phyloP scores from a whole-genome alignment of 148 eudicot genomes.

The Silene latifolia region DNA sequence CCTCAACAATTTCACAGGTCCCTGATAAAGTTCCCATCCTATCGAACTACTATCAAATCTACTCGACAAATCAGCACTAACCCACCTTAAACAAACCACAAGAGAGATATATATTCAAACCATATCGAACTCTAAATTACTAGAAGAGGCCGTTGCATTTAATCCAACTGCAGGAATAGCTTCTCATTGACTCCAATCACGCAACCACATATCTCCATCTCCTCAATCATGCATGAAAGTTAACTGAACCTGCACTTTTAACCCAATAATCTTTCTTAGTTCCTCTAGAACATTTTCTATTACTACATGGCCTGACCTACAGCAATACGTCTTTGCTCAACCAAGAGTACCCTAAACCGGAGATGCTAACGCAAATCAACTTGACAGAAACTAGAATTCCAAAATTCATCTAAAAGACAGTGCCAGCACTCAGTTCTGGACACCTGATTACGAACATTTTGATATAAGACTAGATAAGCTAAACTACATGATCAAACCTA shows the following conservation, averaged over 20 bases:
- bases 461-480: neutral
- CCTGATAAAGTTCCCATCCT: slow-evolving; percentile 37
- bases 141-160: neutral
- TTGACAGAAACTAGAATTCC: neutral
- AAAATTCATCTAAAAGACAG: neutral
- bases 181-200: slow-evolving; percentile 3
- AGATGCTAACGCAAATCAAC: too few relatives aligned
- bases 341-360: too few relatives aligned
- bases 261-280: slow-evolving; percentile 4
- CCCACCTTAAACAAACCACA: slow-evolving; percentile 26
- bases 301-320: neutral
- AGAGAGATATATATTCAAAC: slow-evolving; percentile 6
- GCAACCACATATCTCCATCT: neutral
- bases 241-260: slow-evolving; percentile 16
- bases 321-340: neutral
- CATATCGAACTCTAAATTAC: neutral
- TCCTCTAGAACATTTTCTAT: neutral
- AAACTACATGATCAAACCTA: too few relatives aligned
- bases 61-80: slow-evolving; percentile 13
- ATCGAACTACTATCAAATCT: neutral
- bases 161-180: neutral
- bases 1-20: slow-evolving; percentile 66
- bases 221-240: slow-evolving; percentile 2
- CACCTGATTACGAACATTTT: neutral
- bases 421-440: neutral